Conservation (phyloP, 192 early-diverging fungal genomes). For the Powellomyces hirtus region DNA sequence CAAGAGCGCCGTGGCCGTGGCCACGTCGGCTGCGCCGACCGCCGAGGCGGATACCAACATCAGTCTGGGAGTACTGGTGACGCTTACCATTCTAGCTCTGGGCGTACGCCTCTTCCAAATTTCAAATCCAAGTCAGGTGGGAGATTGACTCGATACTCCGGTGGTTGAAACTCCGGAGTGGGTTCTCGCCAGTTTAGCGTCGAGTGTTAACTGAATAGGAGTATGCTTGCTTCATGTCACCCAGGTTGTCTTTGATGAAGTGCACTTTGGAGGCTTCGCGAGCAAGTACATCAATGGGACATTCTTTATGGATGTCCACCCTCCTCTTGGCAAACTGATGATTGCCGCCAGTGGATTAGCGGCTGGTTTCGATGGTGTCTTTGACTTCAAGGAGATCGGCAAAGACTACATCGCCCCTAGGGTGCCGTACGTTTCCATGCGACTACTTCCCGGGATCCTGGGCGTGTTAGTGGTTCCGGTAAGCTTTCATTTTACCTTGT, state of each 20-base stretch:
- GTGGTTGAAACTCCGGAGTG: background rate
- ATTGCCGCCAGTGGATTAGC: constrained; percentile 45
- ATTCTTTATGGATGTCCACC: constrained; percentile 61
- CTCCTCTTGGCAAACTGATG: constrained; percentile 48
- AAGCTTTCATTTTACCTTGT: background rate
- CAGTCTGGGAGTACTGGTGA: no score
- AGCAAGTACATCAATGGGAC: constrained; percentile 48
- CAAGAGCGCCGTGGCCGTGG: no score
- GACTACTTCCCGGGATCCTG: constrained; percentile 76
- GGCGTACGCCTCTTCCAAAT: constrained; percentile 44
- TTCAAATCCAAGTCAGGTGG: constrained; percentile 35
- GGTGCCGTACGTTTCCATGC: constrained; percentile 87
- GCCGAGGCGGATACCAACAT: no score
- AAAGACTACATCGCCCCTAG: constrained; percentile 77
- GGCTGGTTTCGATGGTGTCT: constrained; percentile 50
- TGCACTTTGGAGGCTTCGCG: constrained; percentile 49
- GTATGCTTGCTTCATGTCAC: background rate
- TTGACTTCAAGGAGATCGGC: constrained; percentile 74
- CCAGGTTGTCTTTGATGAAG: constrained; percentile 51
- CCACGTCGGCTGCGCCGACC: no score
- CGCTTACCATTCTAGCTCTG: constrained; percentile 36
- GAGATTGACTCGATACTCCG: background rate
- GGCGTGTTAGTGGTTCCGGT: constrained; percentile 72
- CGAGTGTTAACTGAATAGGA: background rate
- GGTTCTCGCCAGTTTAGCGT: background rate